These are phyloP conservation scores for Microsporum ferrugineum DNA, from an alignment of 2,329 filamentous ascomycete species.

Conservation along the genomic window DNA sequence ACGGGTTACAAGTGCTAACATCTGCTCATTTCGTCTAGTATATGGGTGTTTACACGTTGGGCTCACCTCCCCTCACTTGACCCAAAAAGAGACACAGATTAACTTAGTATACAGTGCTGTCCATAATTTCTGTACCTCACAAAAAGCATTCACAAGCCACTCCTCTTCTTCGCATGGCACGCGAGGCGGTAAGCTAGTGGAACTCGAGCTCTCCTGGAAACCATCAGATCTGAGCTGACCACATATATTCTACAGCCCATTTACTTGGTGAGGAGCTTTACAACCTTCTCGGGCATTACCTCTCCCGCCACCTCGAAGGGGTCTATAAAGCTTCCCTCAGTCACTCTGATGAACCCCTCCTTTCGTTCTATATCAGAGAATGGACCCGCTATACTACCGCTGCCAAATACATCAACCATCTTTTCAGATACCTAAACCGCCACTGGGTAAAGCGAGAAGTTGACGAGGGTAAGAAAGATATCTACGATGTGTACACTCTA, in stretches of 20 bases:
- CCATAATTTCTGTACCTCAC: constrained; percentile 98
- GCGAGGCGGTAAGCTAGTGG: constrained; percentile 57
- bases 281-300: constrained; percentile 76
- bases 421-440: constrained; percentile 90
- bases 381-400: constrained; percentile 93
- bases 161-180: constrained; percentile 41
- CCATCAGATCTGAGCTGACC: constrained; percentile 6
- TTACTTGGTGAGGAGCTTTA: constrained; percentile 93
- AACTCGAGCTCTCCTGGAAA: background rate
- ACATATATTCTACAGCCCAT: constrained; percentile 51
- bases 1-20: constrained; percentile 2
- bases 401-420: constrained; percentile 92
- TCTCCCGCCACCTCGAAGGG: constrained; percentile 61
- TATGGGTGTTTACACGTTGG: constrained; percentile 89
- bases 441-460: constrained; percentile 99
- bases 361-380: constrained; percentile 89
- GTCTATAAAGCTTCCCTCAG: constrained; percentile 62
- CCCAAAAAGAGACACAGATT: background rate
- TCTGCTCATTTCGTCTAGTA: constrained; percentile 44
- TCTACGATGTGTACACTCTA: constrained; percentile 95
- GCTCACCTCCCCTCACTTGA: constrained; percentile 14
- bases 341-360: constrained; percentile 79
- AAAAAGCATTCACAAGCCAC: constrained; percentile 66
- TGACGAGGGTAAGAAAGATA: constrained; percentile 95
- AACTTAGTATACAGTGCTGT: constrained; percentile 51